These are phyloP conservation scores for Solanum pinnatisectum DNA, from an alignment of 257 asterid species.

Conservation along the genomic window DNA sequence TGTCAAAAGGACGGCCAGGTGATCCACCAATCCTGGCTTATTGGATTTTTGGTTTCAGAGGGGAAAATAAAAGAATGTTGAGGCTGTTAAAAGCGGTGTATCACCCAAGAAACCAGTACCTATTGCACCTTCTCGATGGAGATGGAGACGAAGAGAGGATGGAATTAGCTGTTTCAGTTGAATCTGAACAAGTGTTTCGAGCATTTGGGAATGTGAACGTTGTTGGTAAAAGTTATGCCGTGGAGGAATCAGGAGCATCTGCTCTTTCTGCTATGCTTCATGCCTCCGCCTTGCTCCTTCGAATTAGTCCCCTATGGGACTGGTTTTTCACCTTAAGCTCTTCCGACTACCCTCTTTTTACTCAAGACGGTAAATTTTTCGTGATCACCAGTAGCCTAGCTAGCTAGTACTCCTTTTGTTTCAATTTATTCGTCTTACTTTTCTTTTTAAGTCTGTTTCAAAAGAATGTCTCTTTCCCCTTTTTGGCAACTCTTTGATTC, in stretches of 20 bases:
- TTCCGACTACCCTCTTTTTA: slow-evolving; percentile 44
- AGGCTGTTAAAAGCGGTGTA: slow-evolving; percentile 37
- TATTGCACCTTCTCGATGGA: slow-evolving; percentile 37
- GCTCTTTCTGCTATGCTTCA: slow-evolving; percentile 49
- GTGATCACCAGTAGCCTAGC: not conserved
- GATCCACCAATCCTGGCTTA: slow-evolving; percentile 44
- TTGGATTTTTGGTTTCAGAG: slow-evolving; percentile 38
- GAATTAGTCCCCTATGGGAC: slow-evolving; percentile 33
- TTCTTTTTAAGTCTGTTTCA: accelerated
- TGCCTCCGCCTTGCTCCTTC: slow-evolving; percentile 45
- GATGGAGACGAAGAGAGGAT: slow-evolving; percentile 9
- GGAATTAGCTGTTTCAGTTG: slow-evolving; percentile 14
- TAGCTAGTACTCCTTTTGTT: not conserved
- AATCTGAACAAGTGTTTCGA: slow-evolving; percentile 12
- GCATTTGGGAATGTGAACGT: slow-evolving; percentile 47
- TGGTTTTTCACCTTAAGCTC: slow-evolving; percentile 42
- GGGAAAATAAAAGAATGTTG: slow-evolving; percentile 33
- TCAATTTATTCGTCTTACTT: not conserved
- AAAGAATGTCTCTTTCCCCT: accelerated
- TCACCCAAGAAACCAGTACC: slow-evolving; percentile 56
- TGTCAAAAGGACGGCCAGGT: slow-evolving; percentile 21
- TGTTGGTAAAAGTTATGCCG: slow-evolving; percentile 30
- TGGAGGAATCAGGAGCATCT: slow-evolving; percentile 33
- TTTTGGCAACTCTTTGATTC: not conserved
- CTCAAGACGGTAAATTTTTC: slow-evolving; percentile 40